Evolutionary conservation across 371 early-diverging fungal genomes (phyloP).

Genomic region (Mucor sp.): DNA sequence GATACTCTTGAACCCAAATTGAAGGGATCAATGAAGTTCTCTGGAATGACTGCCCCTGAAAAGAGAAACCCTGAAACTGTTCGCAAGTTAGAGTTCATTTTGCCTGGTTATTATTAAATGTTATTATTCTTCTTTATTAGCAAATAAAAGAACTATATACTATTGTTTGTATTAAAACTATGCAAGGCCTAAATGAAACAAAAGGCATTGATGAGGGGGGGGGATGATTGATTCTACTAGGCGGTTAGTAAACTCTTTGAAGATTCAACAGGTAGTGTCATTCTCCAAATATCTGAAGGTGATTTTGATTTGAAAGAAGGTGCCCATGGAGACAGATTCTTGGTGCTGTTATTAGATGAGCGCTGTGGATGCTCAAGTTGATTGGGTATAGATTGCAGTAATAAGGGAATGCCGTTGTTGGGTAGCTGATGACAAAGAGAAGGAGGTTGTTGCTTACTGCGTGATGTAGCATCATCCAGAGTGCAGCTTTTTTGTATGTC

Average conservation of each 20-base stretch:
- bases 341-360: not conserved
- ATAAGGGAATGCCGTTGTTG: constrained; percentile 8
- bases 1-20: constrained; percentile 50
- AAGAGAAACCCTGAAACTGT: constrained; percentile 75
- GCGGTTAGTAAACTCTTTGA: constrained; percentile 15
- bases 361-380: not conserved
- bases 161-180: not conserved
- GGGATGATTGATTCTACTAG: constrained; percentile 5
- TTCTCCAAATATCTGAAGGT: constrained; percentile 23
- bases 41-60: constrained; percentile 74
- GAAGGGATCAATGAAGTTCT: constrained; percentile 75
- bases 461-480: not conserved
- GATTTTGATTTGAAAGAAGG: constrained; percentile 11
- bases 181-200: not conserved
- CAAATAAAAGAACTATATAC: not conserved
- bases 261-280: constrained; percentile 7
- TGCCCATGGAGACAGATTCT: constrained; percentile 21
- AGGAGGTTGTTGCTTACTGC: not conserved
- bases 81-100: constrained; percentile 76
- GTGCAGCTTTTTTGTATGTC: constrained; percentile 24
- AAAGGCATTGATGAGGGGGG: not conserved
- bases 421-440: not conserved
- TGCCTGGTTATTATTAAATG: constrained; percentile 76
- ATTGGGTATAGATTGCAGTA: constrained; percentile 9
- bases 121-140: not conserved